phyloP scores from a whole-genome alignment of 83 land plant genomes.

The Diphasiastrum complanatum region DNA sequence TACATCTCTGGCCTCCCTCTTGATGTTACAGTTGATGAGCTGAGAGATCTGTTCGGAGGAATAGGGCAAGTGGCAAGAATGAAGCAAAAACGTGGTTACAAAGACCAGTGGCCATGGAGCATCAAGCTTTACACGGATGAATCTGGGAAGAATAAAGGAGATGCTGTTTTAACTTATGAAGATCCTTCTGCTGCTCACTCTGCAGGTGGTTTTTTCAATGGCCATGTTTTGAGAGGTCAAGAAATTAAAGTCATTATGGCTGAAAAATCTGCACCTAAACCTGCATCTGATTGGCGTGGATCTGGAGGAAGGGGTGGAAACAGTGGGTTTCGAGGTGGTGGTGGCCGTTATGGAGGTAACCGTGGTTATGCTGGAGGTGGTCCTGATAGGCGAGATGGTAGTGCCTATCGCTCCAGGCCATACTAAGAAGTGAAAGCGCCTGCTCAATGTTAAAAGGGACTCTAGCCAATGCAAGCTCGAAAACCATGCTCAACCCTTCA shows the following conservation, averaged over 20 bases:
- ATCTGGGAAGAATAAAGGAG: constrained; percentile 89
- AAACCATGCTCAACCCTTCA: too few relatives aligned
- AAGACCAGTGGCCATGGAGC: constrained; percentile 99
- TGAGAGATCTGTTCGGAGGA: constrained; percentile 87
- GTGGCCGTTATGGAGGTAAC: constrained; percentile 31
- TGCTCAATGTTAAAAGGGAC: too few relatives aligned
- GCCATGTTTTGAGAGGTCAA: constrained; percentile 77
- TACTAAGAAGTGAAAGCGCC: too few relatives aligned
- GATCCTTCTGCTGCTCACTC: constrained; percentile 99
- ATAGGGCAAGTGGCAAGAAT: constrained; percentile 97
- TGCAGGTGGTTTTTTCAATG: constrained; percentile 94
- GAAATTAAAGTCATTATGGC: constrained; percentile 93
- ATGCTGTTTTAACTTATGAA: constrained; percentile 79
- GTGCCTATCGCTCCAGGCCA: constrained; percentile 88
- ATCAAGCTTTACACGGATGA: constrained; percentile 93
- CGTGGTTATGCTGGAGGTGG: constrained; percentile 55
- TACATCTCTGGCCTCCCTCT: constrained; percentile 94
- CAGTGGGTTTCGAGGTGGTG: constrained; percentile 35
- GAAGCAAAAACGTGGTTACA: constrained; percentile 95
- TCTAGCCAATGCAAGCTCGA: too few relatives aligned
- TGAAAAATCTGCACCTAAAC: constrained; percentile 81
- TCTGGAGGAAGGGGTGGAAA: constrained; percentile 44
- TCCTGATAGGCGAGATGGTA: constrained; percentile 73
- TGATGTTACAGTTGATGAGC: constrained; percentile 79
- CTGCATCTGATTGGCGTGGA: background rate